Conservation (phyloP, 2,329 filamentous ascomycete species). For the Monilinia vaccinii-corymbosi region DNA sequence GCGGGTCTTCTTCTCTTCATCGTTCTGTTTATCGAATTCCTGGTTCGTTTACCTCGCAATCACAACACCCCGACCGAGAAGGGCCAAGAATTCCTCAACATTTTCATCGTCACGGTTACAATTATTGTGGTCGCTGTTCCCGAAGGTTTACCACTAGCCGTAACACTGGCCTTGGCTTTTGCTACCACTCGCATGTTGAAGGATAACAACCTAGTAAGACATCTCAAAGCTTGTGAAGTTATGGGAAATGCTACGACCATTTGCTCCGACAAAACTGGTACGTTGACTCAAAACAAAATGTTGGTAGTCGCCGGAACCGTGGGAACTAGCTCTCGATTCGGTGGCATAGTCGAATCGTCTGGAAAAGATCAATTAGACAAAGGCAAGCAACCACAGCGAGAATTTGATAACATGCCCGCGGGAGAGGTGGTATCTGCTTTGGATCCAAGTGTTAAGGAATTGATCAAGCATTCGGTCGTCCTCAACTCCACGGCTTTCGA, state of each 20-base stretch:
- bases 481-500: conserved; percentile 65
- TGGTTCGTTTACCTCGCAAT: conserved; percentile 49
- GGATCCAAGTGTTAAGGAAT: conserved; percentile 20
- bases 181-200: conserved; percentile 60
- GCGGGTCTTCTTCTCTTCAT: conserved; percentile 69
- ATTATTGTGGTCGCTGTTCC: conserved; percentile 62
- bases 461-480: conserved; percentile 55
- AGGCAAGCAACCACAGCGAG: conserved; percentile 20
- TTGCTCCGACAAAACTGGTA: conserved; percentile 74
- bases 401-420: conserved; percentile 23
- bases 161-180: conserved; percentile 59
- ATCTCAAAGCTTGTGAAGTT: conserved; percentile 58
- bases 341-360: conserved; percentile 28
- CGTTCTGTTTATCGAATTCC: conserved; percentile 70
- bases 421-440: conserved; percentile 27
- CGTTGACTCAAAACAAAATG: conserved; percentile 67
- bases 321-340: conserved; percentile 49
- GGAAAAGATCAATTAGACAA: conserved; percentile 16
- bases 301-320: conserved; percentile 65
- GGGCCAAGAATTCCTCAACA: conserved; percentile 51
- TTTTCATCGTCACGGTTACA: conserved; percentile 56
- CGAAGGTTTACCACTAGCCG: conserved; percentile 56
- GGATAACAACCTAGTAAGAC: conserved; percentile 61
- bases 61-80: conserved; percentile 41
- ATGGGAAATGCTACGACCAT: conserved; percentile 68